Conservation (phyloP, 1,284 basidiomycete species). For the Schizopora paradoxa region DNA sequence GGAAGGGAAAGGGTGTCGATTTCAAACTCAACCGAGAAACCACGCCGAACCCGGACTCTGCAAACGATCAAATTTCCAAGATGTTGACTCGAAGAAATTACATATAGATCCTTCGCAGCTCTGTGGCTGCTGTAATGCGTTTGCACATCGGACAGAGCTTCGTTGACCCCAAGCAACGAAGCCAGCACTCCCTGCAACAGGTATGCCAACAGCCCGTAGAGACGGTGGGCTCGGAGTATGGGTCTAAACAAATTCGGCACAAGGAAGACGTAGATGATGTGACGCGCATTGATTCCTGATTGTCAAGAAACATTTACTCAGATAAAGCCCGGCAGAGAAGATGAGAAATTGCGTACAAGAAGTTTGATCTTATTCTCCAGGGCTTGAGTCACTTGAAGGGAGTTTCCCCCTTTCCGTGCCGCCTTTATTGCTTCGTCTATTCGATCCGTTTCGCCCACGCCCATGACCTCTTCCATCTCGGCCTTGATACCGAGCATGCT, state of each 20-base stretch:
- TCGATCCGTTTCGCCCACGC: conserved; percentile 40
- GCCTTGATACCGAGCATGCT: conserved; percentile 30
- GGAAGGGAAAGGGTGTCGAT: no score
- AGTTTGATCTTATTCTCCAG: conserved; percentile 57
- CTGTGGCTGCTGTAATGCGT: conserved; percentile 66
- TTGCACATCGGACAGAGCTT: conserved; percentile 81
- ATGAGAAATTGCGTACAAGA: conserved; percentile 39
- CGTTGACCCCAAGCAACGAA: conserved; percentile 72
- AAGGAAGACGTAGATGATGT: conserved; percentile 44
- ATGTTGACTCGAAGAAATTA: conserved; percentile 24
- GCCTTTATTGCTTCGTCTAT: conserved; percentile 44
- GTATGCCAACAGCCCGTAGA: conserved; percentile 86
- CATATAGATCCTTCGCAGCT: conserved; percentile 65
- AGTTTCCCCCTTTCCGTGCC: conserved; percentile 45
- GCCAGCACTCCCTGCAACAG: conserved; percentile 74
- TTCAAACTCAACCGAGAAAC: no score
- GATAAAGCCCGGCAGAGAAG: conserved; percentile 1
- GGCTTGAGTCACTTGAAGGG: conserved; percentile 42
- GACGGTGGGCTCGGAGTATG: conserved; percentile 68
- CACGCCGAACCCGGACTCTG: no score
- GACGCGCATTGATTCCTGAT: conserved; percentile 41
- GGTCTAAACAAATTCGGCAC: conserved; percentile 73
- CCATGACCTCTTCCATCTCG: conserved; percentile 39
- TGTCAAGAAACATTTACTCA: background rate
- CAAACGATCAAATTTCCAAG: conserved; percentile 8